These are phyloP conservation scores for Acanthamoeba lugdunensis DNA, from an alignment of 208 protist genomes.

Conservation along the genomic window DNA sequence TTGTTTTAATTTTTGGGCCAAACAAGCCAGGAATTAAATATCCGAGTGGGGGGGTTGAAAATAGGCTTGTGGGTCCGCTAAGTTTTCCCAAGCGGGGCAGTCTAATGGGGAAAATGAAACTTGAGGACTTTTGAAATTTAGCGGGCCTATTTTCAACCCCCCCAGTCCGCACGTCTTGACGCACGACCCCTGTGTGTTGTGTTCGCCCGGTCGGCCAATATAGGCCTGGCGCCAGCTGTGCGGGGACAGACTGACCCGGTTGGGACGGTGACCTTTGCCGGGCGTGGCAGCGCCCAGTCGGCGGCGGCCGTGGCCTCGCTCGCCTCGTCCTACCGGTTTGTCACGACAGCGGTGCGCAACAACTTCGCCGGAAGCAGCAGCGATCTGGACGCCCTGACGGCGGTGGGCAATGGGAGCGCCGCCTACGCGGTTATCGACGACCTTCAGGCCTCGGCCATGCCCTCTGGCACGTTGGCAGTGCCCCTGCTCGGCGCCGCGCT, in stretches of 20 bases:
- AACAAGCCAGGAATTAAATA: too few species aligned
- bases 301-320: not conserved
- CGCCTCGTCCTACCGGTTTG: not conserved
- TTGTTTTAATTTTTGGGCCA: too few species aligned
- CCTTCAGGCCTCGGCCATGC: not conserved
- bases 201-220: too few species aligned
- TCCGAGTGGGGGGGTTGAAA: too few species aligned
- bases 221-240: not conserved
- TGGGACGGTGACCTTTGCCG: not conserved
- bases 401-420: not conserved
- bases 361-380: not conserved
- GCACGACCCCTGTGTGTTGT: too few species aligned
- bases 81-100: too few species aligned
- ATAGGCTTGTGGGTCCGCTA: too few species aligned
- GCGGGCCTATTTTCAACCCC: too few species aligned
- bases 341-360: not conserved
- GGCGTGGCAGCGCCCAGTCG: not conserved
- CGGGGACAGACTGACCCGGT: not conserved
- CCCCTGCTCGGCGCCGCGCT: constrained; percentile 13
- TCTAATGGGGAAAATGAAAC: too few species aligned
- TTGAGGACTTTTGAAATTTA: too few species aligned
- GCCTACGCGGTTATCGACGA: constrained; percentile 1
- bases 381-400: not conserved
- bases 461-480: not conserved
- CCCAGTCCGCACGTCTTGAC: too few species aligned